Percentiles rank a stretch among this genome's conserved stretches.
phyloP scores from a whole-genome alignment of 1,139 yeast species.

The Spathaspora sp. region DNA sequence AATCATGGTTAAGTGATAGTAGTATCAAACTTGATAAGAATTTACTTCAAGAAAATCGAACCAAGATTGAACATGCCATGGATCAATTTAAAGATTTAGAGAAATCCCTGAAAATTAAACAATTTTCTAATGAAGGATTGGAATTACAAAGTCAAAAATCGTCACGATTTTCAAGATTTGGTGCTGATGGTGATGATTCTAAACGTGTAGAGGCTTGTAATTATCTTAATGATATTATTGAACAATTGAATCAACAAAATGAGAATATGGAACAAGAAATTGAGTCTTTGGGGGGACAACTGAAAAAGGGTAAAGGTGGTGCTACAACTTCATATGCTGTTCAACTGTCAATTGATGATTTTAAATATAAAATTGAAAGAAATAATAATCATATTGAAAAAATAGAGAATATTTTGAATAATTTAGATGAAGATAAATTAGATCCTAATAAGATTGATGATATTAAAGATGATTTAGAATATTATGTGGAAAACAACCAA shows the following conservation, averaged over 20 bases:
- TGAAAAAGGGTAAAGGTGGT: conserved; percentile 48
- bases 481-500: conserved; percentile 92
- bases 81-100: conserved; percentile 95
- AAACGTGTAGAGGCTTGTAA: conserved; percentile 75
- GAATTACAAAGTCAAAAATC: conserved; percentile 56
- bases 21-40: conserved; percentile 88
- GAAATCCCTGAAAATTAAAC: conserved; percentile 92
- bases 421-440: conserved; percentile 79
- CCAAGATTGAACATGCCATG: conserved; percentile 89
- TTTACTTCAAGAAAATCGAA: conserved; percentile 72
- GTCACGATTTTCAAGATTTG: conserved; percentile 26
- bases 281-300: conserved; percentile 48
- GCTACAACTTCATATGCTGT: conserved; percentile 20
- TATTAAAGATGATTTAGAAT: conserved; percentile 86
- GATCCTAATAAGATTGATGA: conserved; percentile 80
- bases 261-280: conserved; percentile 79
- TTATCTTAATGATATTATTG: conserved; percentile 73
- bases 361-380: conserved; percentile 66
- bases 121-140: conserved; percentile 91
- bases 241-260: conserved; percentile 79
- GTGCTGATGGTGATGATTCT: conserved; percentile 71
- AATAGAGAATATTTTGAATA: conserved; percentile 74
- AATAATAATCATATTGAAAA: conserved; percentile 77
- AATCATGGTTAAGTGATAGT: conserved; percentile 90
- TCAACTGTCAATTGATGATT: conserved; percentile 58